Conservation (phyloP, 441 rosid genomes). For the Croton setiger region DNA sequence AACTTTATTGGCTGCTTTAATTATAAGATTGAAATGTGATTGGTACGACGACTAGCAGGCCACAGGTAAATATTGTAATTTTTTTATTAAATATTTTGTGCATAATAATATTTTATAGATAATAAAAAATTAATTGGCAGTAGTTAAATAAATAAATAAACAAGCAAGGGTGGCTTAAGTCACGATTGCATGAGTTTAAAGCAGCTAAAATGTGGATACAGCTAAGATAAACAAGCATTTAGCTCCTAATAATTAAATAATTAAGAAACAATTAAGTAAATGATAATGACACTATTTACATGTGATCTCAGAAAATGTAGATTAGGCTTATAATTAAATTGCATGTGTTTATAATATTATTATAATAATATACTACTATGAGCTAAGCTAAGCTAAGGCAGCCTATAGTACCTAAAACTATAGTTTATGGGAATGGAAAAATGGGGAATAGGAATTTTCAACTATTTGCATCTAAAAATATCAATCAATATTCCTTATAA, state of each 20-base stretch:
- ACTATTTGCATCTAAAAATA: no score
- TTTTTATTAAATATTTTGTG: background rate
- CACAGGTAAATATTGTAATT: background rate
- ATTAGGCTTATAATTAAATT: background rate
- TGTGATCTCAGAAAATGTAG: background rate
- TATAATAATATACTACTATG: background rate
- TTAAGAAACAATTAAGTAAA: background rate
- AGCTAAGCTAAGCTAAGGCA: background rate
- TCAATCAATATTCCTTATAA: no score
- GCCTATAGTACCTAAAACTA: background rate
- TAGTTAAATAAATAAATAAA: no score
- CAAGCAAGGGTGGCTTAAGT: background rate
- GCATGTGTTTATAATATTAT: constrained; percentile 11
- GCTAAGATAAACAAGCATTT: background rate
- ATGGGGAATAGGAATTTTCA: background rate
- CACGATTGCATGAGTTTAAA: constrained; percentile 1
- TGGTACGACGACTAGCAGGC: no score
- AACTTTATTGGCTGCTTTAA: background rate
- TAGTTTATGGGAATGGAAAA: no score
- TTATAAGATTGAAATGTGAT: no score
- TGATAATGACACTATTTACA: background rate
- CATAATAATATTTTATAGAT: no score
- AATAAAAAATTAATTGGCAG: no score
- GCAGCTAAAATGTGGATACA: background rate
- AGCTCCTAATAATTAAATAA: background rate